Base-by-base conservation (phyloP, 2,329 filamentous ascomycete genomes). In the Neofusicoccum cordaticola region DNA sequence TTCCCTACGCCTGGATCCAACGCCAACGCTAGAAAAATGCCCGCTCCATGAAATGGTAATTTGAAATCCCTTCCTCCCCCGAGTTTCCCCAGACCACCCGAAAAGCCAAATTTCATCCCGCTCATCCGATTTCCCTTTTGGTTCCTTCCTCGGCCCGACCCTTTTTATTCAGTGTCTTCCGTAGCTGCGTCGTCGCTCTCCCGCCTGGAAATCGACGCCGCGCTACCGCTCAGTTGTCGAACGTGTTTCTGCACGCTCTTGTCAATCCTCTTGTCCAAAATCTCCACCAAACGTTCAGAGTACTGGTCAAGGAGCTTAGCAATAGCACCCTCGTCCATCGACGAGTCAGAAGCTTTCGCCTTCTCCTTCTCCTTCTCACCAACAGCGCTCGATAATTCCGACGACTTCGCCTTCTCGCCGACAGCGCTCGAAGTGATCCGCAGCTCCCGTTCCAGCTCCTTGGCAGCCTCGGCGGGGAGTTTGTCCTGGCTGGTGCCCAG, bases 261-360 rank as follows among this genome's bases (percentile, higher is more conserved):
- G 27, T 75, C 75, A 48, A 92, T 82, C 74, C 90, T 90, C 74
- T 92, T 88, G 68, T 93, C 90, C 50, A 93, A 81, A 75, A 92
- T 82, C 51, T 82, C 86, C 5, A 92, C 86, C 53, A 93, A 79
- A 66, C 87, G 83, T 71, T 92, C 89, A 2, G 89, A 91, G 71
- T 92, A 92, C 76, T 91, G 86, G 69, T 92, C 90, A 7, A 93
- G 79, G 50, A 93, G 77, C 57, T 87, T 88, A 45, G 75, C 72
- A 73, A 82, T 76, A 5, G 73, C 73, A 1, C 71, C 74, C 68
- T 82, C 80, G 62, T 81, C 78, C n/a, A 81, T 66, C 5, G 70
- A 2, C 5, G 39, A 5, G 4, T 42, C 52, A 3, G 19, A 27
- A 12, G 15, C 34, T 12, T 27, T 34, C 35, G 9, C 60, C 19